Percentiles rank a stretch among this genome's conserved stretches.
phyloP scores from a whole-genome alignment of 768 basidiomycete genomes.

The Boletus vinaceobasis region DNA sequence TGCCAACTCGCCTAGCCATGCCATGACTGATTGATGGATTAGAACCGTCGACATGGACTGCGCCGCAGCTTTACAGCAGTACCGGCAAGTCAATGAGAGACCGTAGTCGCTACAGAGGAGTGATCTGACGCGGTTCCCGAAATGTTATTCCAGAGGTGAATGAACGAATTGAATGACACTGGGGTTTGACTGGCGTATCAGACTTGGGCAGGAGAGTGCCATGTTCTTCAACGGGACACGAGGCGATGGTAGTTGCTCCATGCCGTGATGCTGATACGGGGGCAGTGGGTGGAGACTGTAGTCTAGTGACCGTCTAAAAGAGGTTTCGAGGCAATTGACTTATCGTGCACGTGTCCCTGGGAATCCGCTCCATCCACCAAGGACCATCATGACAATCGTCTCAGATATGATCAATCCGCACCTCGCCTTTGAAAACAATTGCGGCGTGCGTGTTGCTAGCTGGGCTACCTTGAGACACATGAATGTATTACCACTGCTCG shows the following conservation, averaged over 20 bases:
- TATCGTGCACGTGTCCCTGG: no score
- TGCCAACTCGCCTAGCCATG: background rate
- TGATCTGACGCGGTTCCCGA: background rate
- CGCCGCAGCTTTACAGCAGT: background rate
- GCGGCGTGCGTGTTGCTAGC: no score
- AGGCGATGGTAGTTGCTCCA: no score
- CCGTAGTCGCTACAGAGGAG: background rate
- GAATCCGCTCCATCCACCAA: no score
- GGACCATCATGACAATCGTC: no score
- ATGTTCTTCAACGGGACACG: background rate
- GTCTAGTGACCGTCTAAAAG: no score
- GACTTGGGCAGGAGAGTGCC: background rate
- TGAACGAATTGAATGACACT: background rate
- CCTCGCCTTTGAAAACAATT: no score
- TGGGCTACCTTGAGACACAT: background rate
- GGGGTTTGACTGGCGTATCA: background rate
- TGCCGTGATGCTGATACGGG: no score
- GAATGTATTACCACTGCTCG: no score
- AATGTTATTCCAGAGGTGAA: background rate
- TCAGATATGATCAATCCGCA: no score
- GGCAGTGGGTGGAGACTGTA: no score
- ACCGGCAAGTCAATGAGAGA: background rate
- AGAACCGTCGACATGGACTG: background rate
- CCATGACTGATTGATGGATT: background rate
- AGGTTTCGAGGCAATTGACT: no score